These are phyloP conservation scores for Phallus indusiatus DNA, from an alignment of 768 basidiomycete species.

Conservation along the genomic window DNA sequence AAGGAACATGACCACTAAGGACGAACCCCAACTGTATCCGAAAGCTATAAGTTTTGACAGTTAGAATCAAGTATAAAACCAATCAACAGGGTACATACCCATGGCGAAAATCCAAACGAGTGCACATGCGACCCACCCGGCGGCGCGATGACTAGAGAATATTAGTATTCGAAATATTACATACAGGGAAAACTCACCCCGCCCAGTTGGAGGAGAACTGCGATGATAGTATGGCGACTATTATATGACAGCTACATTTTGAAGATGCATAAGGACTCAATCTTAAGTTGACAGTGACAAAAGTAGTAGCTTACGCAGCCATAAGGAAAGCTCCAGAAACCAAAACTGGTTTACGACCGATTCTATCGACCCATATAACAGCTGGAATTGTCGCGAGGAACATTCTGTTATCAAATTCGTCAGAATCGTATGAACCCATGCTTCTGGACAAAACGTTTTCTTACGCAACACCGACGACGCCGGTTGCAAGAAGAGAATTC, in stretches of 20 bases:
- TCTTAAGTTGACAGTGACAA: not conserved
- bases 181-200: conserved; percentile 32
- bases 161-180: not conserved
- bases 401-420: conserved; percentile 33
- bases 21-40: conserved; percentile 64
- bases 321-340: conserved; percentile 68
- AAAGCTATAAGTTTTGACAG: conserved; percentile 28
- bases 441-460: too few relatives aligned
- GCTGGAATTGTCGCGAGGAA: conserved; percentile 73
- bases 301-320: conserved; percentile 36
- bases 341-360: conserved; percentile 66
- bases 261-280: conserved; percentile 11
- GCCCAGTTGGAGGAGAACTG: conserved; percentile 48
- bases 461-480: conserved; percentile 77
- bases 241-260: conserved; percentile 54
- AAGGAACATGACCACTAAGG: not conserved
- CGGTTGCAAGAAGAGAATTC: conserved; percentile 47
- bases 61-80: not conserved
- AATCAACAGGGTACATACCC: conserved; percentile 26
- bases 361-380: conserved; percentile 70
- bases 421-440: not conserved
- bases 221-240: conserved; percentile 57
- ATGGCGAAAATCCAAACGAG: conserved; percentile 71
- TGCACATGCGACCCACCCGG: conserved; percentile 64
- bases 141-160: conserved; percentile 27